Evolutionary conservation across 257 asterid species (phyloP), one percentile per base, ranked within the genome.

Genomic region (Misopates orontium): DNA sequence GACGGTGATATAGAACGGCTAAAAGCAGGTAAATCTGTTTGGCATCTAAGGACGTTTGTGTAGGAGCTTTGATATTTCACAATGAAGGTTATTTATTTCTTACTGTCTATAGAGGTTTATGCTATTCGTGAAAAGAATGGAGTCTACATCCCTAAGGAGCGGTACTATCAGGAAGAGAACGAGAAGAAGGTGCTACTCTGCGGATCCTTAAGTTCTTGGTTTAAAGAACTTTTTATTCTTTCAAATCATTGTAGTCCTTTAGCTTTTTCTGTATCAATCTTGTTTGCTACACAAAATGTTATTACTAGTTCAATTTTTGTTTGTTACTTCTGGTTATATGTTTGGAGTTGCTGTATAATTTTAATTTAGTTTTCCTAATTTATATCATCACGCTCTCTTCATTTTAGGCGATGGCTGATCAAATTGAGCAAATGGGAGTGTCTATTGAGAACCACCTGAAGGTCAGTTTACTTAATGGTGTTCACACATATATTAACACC

Each of bases 91-190:
- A 36, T 45, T 45, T 14, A 45, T 45, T n/a, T 40, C 24, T 16
- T 10, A 24, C 53, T 61, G 41, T 39, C 18, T 54, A 15, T 62
- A 91, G 97, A 91, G 89, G 93, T 91, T 47, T 84, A 84, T 79
- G 97, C 97, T 60, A 83, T 95, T 36, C 83, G 97, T 60, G 96
- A 91, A 80, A 91, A 88, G 74, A 84, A 74, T 63, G 97, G 97
- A 18, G 93, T 90, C 23, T 90, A 90, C 78, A 86, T 90, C 41
- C 97, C 97, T 39, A 90, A 84, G 66, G 96, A 90, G 14, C 85
- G 95, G 19, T 85, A 90, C 64, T 77, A 75, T 76, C 93, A 84
- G 70, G 97, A 90, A 71, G 97, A 90, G 82, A 77, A 70, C 67
- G 97, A 90, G 78, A 77, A 82, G 64, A 88, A 88, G 96, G 96